Base-by-base conservation (phyloP, 2,329 filamentous ascomycete genomes). In the Phyllosticta paracitricarpa region DNA sequence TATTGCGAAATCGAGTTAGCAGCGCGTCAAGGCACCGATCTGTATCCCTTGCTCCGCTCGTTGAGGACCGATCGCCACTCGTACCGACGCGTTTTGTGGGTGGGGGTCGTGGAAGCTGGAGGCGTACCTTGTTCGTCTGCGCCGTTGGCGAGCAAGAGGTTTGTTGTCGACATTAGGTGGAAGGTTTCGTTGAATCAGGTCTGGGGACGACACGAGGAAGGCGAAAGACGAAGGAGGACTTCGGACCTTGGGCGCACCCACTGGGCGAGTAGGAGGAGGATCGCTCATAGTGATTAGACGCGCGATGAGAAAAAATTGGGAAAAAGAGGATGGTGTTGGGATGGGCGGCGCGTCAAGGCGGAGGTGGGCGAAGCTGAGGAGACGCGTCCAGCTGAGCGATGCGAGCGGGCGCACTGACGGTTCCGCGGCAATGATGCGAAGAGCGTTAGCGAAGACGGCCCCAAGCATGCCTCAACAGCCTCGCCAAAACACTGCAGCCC, bases 101-200 rank as follows among this genome's bases (percentile, higher is more conserved):
- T 48, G 40, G n/a, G 6, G n/a, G 40, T 3, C 4, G n/a, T 22
- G 59, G 28, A 17, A 22, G 17, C 30, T 8, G 24, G 28, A 22
- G 62, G 71, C 73, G 61, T 77, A 85, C 84, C 83, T 86, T 35
- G 84, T 86, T 62, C 84, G 78, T 66, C 82, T 78, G 54, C 84
- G 78, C 70, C 83, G 85, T 69, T 86, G 84, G 56, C 84, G 80
- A 54, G 79, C 81, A 58, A 84, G 75, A 63, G 81, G 74, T 66
- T 83, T 84, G 68, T 85, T 83, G 68, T 85, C 82, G 55, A 84
- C 77, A 62, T 80, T 79, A 26, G 82, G 81, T 56, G 81, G 81
- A 30, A 83, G 75, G 52, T 81, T 81, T 66, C 82, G 77, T 17
- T 79, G 79, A 58, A 85, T 70, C 17, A 81, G 83, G 64, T 80